Conservation (phyloP, 345 rosid species). For the Anacardium occidentale region DNA sequence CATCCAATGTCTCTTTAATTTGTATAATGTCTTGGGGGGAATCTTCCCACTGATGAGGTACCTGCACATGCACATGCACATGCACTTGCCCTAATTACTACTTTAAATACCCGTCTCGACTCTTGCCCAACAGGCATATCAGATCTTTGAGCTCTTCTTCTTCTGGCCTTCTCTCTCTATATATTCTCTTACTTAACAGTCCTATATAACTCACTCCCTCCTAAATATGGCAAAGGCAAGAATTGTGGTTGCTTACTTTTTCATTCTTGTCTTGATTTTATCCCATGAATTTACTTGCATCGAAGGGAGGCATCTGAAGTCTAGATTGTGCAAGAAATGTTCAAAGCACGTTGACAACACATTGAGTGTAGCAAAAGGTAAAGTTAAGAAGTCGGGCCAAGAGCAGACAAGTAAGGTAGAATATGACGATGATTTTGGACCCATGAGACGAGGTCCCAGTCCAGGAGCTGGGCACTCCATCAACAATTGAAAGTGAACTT, state of each 20-base stretch:
- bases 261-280: slow-evolving; percentile 31
- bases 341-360: background rate
- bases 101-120: background rate
- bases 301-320: slow-evolving; percentile 42
- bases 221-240: slow-evolving; percentile 27
- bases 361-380: slow-evolving; percentile 15
- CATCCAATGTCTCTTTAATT: slow-evolving; percentile 30
- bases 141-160: too few relatives aligned
- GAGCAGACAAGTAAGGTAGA: slow-evolving; percentile 22
- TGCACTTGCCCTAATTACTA: slow-evolving; percentile 23
- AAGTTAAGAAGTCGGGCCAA: slow-evolving; percentile 6
- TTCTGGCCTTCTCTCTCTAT: background rate
- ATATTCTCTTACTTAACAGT: background rate
- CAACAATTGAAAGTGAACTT: slow-evolving; percentile 12
- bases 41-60: slow-evolving; percentile 29
- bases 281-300: slow-evolving; percentile 28
- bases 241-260: slow-evolving; percentile 10
- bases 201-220: background rate
- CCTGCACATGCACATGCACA: too few relatives aligned
- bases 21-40: slow-evolving; percentile 15
- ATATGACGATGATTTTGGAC: slow-evolving; percentile 37
- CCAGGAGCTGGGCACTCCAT: slow-evolving; percentile 50
- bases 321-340: slow-evolving; percentile 21
- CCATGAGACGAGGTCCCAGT: slow-evolving; percentile 43
- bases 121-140: background rate